phyloP scores from a whole-genome alignment of 78 protist genomes.

The Dictyostelium discoideum region DNA sequence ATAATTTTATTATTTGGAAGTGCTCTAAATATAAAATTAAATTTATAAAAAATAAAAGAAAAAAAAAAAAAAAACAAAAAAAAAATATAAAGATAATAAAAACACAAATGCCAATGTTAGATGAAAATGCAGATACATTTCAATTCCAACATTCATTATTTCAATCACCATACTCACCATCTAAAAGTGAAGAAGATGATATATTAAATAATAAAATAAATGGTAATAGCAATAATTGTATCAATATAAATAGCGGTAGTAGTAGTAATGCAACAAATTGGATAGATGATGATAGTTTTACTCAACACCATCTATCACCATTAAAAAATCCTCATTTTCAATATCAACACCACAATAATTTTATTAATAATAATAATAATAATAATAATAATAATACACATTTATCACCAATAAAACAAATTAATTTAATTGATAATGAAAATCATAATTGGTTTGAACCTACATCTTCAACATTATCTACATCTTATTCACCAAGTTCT shows the following conservation, averaged over 20 bases:
- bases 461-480: background rate
- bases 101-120: background rate
- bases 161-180: background rate
- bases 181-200: background rate
- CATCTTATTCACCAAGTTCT: background rate
- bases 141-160: background rate
- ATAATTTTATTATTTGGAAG: background rate
- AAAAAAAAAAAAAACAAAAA: background rate
- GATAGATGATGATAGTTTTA: background rate
- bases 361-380: too few species aligned
- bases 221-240: background rate
- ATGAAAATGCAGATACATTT: background rate
- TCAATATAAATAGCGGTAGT: background rate
- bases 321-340: background rate
- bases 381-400: background rate
- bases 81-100: background rate
- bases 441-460: background rate
- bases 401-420: background rate
- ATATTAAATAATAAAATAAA: background rate
- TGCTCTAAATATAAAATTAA: background rate
- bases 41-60: background rate
- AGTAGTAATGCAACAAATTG: background rate
- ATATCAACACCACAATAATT: background rate
- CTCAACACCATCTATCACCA: background rate
- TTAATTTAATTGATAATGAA: background rate